Percentiles rank a stretch among this genome's conserved stretches.
phyloP scores from a whole-genome alignment of 345 rosid species.

The Bretschneidera sinensis region DNA sequence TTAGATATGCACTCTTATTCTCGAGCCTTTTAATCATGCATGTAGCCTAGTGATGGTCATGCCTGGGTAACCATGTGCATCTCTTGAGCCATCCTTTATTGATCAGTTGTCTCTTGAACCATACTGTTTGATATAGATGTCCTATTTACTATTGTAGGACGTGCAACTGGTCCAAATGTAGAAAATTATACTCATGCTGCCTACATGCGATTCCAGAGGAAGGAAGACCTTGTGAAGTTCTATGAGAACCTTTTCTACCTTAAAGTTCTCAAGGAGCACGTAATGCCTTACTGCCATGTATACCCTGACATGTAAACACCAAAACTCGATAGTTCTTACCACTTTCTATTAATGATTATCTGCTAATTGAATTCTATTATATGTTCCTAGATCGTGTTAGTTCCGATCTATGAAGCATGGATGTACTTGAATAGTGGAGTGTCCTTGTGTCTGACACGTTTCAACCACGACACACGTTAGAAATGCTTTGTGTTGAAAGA shows the following conservation, averaged over 20 bases:
- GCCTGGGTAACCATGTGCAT: background rate
- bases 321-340: conserved; percentile 25
- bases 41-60: background rate
- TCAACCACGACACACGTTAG: no score
- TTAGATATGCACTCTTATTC: background rate
- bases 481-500: no score
- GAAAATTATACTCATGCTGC: conserved; percentile 69
- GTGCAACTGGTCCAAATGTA: conserved; percentile 36
- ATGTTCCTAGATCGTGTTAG: no score
- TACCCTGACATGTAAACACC: conserved; percentile 79
- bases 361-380: background rate
- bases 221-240: conserved; percentile 58
- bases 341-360: background rate
- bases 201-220: conserved; percentile 71
- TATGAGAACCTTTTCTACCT: conserved; percentile 71
- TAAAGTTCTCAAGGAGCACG: conserved; percentile 64
- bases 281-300: conserved; percentile 88
- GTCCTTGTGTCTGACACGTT: no score
- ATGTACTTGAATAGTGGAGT: no score
- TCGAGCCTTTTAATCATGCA: background rate
- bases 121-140: conserved; percentile 8
- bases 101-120: background rate
- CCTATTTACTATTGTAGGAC: conserved; percentile 43
- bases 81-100: background rate
- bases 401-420: no score